Conservation (phyloP, 371 early-diverging fungal genomes). For the Circinella umbellata region DNA sequence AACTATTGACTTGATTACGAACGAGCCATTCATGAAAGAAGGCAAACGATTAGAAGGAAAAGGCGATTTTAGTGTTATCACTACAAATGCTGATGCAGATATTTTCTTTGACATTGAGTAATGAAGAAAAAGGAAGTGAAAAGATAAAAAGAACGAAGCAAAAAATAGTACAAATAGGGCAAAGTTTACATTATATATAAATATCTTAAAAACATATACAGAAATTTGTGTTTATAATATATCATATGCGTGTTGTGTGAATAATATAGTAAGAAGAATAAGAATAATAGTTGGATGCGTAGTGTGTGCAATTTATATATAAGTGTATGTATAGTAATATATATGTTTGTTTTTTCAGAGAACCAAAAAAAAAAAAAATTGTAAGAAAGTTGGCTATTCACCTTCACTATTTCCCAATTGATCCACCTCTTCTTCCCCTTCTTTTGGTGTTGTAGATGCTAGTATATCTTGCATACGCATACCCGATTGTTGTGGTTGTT, state of each 20-base stretch:
- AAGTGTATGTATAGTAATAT: too few relatives aligned
- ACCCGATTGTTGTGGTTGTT: neutral
- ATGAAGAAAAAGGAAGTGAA: neutral
- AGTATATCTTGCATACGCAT: slow-evolving; percentile 3
- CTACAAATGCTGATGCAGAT: slow-evolving; percentile 19
- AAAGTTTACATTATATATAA: slow-evolving; percentile 6
- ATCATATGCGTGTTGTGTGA: neutral
- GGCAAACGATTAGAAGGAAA: slow-evolving; percentile 17
- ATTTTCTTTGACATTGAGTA: slow-evolving; percentile 22
- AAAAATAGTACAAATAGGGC: slow-evolving; percentile 1
- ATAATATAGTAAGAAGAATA: slow-evolving; percentile 13
- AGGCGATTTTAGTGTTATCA: slow-evolving; percentile 13
- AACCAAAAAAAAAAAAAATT: too few relatives aligned
- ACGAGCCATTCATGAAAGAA: slow-evolving; percentile 12
- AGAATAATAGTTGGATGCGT: slow-evolving; percentile 3
- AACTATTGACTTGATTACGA: slow-evolving; percentile 8
- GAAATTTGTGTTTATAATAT: too few relatives aligned
- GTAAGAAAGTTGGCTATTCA: neutral
- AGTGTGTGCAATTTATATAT: neutral
- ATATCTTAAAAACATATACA: neutral
- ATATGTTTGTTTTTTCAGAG: too few relatives aligned
- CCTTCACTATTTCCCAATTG: slow-evolving; percentile 27
- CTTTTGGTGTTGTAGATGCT: slow-evolving; percentile 7
- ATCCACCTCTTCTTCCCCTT: slow-evolving; percentile 29
- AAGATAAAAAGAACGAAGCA: neutral